phyloP scores from a whole-genome alignment of 768 basidiomycete genomes.

The Lactifluus hygrophoroides region DNA sequence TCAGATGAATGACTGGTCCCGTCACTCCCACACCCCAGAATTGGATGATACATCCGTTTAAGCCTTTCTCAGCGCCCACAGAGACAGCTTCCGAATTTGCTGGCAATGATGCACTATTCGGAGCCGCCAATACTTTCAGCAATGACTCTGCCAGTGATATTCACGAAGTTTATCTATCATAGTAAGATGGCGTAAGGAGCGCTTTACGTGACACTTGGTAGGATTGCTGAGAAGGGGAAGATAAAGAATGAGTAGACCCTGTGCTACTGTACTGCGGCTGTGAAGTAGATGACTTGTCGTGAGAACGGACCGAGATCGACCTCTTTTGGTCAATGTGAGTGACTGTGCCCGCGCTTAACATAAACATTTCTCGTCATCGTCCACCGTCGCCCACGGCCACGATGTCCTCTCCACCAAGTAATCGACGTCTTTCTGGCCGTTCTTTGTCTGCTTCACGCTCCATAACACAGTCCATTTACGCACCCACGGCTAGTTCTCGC shows the following conservation, averaged over 20 bases:
- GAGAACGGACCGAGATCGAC: neutral
- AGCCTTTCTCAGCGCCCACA: neutral
- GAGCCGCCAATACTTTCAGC: neutral
- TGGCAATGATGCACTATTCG: neutral
- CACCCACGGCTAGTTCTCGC: slow-evolving; percentile 49
- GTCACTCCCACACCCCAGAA: too few species aligned
- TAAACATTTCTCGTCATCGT: neutral
- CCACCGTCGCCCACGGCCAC: neutral
- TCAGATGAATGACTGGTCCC: too few species aligned
- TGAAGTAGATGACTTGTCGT: too few species aligned
- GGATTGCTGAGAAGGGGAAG: slow-evolving; percentile 1
- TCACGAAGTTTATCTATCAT: neutral
- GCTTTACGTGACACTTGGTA: neutral
- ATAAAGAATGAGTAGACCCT: neutral
- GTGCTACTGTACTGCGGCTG: too few species aligned
- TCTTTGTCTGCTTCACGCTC: slow-evolving; percentile 22
- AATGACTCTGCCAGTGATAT: neutral
- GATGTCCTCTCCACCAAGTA: slow-evolving; percentile 22
- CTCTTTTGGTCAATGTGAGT: neutral
- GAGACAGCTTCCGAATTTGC: too few species aligned
- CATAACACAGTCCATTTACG: slow-evolving; percentile 27
- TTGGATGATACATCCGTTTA: too few species aligned
- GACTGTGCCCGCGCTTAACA: neutral
- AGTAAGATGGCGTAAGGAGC: neutral
- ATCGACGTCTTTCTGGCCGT: slow-evolving; percentile 21